These are phyloP conservation scores for Pseudofabraea citricarpa DNA, from an alignment of 2,329 filamentous ascomycete genomes.

Conservation along the genomic window DNA sequence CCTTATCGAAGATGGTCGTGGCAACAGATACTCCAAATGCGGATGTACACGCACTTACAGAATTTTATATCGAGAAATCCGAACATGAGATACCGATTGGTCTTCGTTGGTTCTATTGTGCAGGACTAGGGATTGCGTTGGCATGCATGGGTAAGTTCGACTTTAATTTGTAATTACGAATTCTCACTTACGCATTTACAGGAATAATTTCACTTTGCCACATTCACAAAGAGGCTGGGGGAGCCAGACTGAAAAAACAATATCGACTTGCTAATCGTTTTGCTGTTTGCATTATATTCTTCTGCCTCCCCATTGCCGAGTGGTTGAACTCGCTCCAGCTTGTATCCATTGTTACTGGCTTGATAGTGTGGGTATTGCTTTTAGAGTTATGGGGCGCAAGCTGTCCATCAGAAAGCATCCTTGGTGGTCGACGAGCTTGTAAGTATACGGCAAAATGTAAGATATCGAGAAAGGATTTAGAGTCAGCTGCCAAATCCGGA, in stretches of 20 bases:
- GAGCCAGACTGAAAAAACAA: constrained; percentile 43
- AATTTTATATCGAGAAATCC: constrained; percentile 43
- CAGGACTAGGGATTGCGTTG: constrained; percentile 52
- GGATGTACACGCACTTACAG: constrained; percentile 42
- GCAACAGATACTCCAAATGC: constrained; percentile 48
- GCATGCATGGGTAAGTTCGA: constrained; percentile 39
- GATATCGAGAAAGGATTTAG: constrained; percentile 29
- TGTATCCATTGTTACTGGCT: constrained; percentile 38
- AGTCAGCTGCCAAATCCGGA: constrained; percentile 11
- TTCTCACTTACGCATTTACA: constrained; percentile 7
- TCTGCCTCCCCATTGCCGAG: constrained; percentile 48
- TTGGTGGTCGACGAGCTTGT: constrained; percentile 31
- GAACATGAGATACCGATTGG: constrained; percentile 45
- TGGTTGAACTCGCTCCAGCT: constrained; percentile 40
- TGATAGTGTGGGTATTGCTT: constrained; percentile 40
- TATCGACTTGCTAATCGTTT: constrained; percentile 47
- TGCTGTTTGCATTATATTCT: constrained; percentile 43
- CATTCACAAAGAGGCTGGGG: constrained; percentile 46
- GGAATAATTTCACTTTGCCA: constrained; percentile 49
- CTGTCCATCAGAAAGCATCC: constrained; percentile 39
- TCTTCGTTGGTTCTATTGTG: constrained; percentile 60
- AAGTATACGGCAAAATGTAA: constrained; percentile 39
- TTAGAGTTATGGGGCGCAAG: constrained; percentile 47
- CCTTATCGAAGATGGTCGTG: constrained; percentile 53
- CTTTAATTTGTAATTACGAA: background rate